Evolutionary conservation across 2,329 filamentous ascomycete genomes (phyloP).

Genomic region (Sordariomycetes sp.): DNA sequence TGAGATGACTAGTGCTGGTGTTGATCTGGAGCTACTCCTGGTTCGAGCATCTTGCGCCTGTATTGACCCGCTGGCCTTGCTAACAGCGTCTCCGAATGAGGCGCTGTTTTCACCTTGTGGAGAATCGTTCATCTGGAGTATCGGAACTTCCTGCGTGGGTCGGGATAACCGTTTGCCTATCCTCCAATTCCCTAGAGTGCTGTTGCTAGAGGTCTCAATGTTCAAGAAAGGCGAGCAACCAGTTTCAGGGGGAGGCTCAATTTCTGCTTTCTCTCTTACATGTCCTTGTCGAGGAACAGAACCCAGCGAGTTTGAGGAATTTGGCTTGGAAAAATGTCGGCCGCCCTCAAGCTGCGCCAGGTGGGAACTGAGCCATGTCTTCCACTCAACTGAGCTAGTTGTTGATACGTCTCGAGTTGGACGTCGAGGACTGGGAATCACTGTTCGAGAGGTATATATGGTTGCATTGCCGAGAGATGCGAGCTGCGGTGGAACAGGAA

Average conservation of each 20-base stretch:
- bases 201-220: not conserved
- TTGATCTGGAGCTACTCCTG: too few species aligned
- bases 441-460: not conserved
- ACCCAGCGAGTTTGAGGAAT: conserved; percentile 6
- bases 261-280: conserved; percentile 40
- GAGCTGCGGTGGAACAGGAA: not conserved
- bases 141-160: too few species aligned
- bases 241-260: conserved; percentile 19
- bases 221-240: not conserved
- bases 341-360: conserved; percentile 35
- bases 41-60: too few species aligned
- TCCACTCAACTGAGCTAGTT: conserved; percentile 44
- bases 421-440: not conserved
- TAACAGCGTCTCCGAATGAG: not conserved
- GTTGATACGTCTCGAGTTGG: conserved; percentile 23
- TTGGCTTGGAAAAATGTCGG: not conserved
- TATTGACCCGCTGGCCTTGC: too few species aligned
- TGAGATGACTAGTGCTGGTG: too few species aligned
- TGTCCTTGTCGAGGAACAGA: conserved; percentile 22
- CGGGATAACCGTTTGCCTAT: too few species aligned
- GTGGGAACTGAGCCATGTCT: conserved; percentile 43
- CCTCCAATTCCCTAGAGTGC: not conserved
- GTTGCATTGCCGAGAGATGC: conserved; percentile 6
- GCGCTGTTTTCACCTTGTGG: not conserved
- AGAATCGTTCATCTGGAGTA: not conserved